These are phyloP conservation scores for Penicillium sp. DNA, from an alignment of 2,329 filamentous ascomycete species.

Conservation along the genomic window DNA sequence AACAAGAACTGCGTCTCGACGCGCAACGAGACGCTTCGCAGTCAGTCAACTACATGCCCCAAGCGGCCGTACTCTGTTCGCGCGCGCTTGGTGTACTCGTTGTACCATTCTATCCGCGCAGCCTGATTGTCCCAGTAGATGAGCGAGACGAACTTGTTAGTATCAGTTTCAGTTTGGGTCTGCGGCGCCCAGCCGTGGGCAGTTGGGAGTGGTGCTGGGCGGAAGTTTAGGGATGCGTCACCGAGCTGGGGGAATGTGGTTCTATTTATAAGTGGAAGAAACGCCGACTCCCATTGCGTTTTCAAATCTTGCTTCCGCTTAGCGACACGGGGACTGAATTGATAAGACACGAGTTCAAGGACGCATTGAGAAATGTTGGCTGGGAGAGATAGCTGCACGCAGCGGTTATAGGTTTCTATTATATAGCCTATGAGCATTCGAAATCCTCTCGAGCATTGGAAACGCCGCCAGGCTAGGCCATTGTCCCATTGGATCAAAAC, in stretches of 20 bases:
- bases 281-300: not conserved
- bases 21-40: not conserved
- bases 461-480: not conserved
- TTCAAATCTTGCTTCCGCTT: not conserved
- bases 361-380: not conserved
- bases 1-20: not conserved
- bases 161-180: not conserved
- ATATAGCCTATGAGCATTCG: constrained; percentile 4
- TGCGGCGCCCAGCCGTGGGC: not conserved
- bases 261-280: not conserved
- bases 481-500: constrained; percentile 6
- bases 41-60: not conserved
- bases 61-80: not conserved
- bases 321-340: not conserved
- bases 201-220: too few species aligned
- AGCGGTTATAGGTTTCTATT: not conserved
- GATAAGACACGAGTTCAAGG: constrained; percentile 1
- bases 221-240: not conserved
- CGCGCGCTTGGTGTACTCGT: not conserved
- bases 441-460: constrained; percentile 4
- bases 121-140: not conserved
- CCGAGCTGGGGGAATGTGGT: not conserved
- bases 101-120: not conserved
- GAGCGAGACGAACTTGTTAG: not conserved
- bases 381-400: constrained; percentile 3